phyloP scores from a whole-genome alignment of 768 basidiomycete species.

The Leccinum broughii region DNA sequence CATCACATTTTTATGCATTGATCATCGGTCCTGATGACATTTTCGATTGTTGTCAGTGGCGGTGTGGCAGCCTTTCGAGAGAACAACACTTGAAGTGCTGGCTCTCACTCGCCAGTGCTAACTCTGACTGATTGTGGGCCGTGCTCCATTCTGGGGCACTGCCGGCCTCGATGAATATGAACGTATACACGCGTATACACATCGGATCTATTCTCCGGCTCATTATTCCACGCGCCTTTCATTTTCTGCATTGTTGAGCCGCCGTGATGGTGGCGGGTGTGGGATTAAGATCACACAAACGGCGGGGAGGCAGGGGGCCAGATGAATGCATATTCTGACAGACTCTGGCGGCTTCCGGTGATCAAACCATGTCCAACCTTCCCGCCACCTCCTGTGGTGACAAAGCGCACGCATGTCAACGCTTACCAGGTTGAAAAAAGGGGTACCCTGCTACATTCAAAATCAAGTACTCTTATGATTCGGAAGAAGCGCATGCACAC shows the following conservation, averaged over 20 bases:
- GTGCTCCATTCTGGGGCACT: slow-evolving; percentile 1
- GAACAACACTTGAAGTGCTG: neutral
- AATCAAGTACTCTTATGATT: neutral
- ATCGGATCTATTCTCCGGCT: neutral
- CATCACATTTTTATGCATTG: neutral
- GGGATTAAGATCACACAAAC: slow-evolving; percentile 1
- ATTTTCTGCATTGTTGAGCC: slow-evolving; percentile 5
- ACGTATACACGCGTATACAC: neutral
- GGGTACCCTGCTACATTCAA: neutral
- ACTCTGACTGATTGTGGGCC: neutral
- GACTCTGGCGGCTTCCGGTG: neutral
- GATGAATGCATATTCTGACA: neutral
- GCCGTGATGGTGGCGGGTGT: slow-evolving; percentile 4
- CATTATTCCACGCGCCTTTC: slow-evolving; percentile 16
- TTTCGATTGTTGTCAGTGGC: slow-evolving; percentile 7
- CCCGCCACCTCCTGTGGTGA: neutral
- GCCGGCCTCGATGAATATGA: slow-evolving; percentile 15
- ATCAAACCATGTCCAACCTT: slow-evolving; percentile 7
- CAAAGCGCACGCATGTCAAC: neutral
- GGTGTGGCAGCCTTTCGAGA: slow-evolving; percentile 8
- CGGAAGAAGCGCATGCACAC: neutral
- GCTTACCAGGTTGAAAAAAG: neutral
- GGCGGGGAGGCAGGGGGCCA: neutral
- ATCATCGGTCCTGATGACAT: slow-evolving; percentile 12
- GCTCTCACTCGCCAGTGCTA: neutral